Base-by-base conservation (phyloP, 2,329 filamentous ascomycete species). In the Alternaria solani region DNA sequence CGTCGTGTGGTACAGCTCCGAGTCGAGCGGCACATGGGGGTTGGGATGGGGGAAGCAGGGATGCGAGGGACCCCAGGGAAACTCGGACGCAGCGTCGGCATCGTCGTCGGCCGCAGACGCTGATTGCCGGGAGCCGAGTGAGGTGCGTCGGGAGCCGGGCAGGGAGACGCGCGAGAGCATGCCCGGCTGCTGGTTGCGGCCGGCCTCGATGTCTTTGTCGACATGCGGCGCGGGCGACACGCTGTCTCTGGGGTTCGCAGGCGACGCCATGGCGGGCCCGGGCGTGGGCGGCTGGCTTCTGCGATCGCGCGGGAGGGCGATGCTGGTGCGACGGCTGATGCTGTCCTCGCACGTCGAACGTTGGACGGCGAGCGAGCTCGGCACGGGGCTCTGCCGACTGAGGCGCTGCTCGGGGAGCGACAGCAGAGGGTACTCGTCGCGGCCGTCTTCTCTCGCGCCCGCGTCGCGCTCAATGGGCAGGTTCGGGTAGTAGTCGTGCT, bases 31-130 rank as follows among this genome's bases (percentile, higher is more conserved):
- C 6, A 97, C 94, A 77, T 99, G 94, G 0, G 94, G 91, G 74
- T 98, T 98, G 39, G 93, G 82, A 74, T 98, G 95, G 49, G 95
- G 95, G 75, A 90, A 98, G 78, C 95, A 99, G 5, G 95, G 94
- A 76, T 99, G 95, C 41, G 91, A 88, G 14, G 94, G 93, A 0
- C 95, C 94, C 95, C 95, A 99, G 78, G 93, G 88, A 52, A 93
- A 88, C 63, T 91, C 90, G 14, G 76, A 78, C 0, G 57, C 68
- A 47, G 71, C 71, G 61, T 78, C 75, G 56, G 53, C 69, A 34
- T 75, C 71, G 52, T 70, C 67, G 4, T 49, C 34, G 8, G 16
- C 34, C 8, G 34, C 34, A 38, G 34, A 38, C 5, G 16, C 68
- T 25, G 53, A 63, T 36, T 60, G 59, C 8, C 62, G 62, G 18